Evolutionary conservation across 2,329 filamentous ascomycete genomes (phyloP).

Genomic region (Aspergillus ruber): DNA sequence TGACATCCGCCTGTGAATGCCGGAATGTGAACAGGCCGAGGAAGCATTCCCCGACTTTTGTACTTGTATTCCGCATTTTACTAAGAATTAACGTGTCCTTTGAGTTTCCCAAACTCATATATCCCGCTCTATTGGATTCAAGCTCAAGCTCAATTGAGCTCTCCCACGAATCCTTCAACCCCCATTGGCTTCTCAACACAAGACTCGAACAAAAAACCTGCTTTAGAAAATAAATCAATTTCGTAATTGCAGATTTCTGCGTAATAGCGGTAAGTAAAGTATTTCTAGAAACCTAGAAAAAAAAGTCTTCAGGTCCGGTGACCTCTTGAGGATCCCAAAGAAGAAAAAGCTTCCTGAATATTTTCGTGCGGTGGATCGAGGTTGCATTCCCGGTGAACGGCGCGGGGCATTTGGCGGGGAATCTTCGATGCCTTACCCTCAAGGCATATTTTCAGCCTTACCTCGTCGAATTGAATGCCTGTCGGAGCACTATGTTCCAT

Average conservation of each 20-base stretch:
- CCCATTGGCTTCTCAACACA: too few relatives aligned
- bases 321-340: not conserved
- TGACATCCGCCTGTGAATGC: too few relatives aligned
- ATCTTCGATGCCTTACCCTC: not conserved
- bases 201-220: too few relatives aligned
- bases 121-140: too few relatives aligned
- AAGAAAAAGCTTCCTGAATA: slow-evolving; percentile 7
- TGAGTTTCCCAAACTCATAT: too few relatives aligned
- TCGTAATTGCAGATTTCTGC: too few relatives aligned
- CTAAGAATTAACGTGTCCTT: not conserved
- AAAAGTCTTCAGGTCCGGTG: not conserved
- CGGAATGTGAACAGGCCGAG: not conserved
- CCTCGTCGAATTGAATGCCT: not conserved
- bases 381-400: slow-evolving; percentile 6
- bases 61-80: not conserved
- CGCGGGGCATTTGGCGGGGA: not conserved
- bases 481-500: too few relatives aligned
- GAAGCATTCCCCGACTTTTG: not conserved
- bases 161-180: too few relatives aligned
- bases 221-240: too few relatives aligned
- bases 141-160: too few relatives aligned
- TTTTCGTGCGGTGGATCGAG: slow-evolving; percentile 11
- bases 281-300: not conserved
- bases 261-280: too few relatives aligned
- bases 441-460: not conserved